Conservation (phyloP, 106 monocot genomes). For the Dendrobium nobile region DNA sequence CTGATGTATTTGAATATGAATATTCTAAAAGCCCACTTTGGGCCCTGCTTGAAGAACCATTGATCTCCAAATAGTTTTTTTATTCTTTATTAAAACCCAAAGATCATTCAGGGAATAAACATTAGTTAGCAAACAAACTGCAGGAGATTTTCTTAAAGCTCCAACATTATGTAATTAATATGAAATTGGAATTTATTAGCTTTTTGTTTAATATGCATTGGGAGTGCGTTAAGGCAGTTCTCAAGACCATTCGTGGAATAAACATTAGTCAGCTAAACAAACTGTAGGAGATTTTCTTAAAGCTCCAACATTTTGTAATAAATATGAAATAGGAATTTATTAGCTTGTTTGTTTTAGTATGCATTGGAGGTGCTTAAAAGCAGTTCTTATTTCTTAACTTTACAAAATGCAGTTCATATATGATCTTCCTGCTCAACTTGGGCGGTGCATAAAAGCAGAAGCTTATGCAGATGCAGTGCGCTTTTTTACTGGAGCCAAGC, state of each 20-base stretch:
- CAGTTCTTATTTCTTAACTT: not conserved
- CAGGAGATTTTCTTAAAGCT: not conserved
- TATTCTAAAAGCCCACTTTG: not conserved
- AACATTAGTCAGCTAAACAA: not conserved
- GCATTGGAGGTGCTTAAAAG: not conserved
- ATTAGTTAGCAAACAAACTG: not conserved
- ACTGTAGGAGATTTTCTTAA: not conserved
- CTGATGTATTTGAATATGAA: not conserved
- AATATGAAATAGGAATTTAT: not conserved
- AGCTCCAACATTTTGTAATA: not conserved
- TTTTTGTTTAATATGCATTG: not conserved
- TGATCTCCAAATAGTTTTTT: not conserved
- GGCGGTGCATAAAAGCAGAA: slow-evolving; percentile 88
- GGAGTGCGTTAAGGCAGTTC: not conserved
- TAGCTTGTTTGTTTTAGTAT: not conserved
- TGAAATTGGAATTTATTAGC: not conserved
- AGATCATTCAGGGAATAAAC: no score
- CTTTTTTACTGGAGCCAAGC: slow-evolving; percentile 90
- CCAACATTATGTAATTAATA: not conserved
- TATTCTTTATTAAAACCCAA: not conserved
- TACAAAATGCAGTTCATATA: slow-evolving; percentile 77
- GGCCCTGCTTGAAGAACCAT: not conserved
- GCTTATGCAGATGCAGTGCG: slow-evolving; percentile 97
- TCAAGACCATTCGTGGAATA: not conserved
- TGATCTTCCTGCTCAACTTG: slow-evolving; percentile 86